Evolutionary conservation across 768 basidiomycete species (phyloP), one percentile per base, ranked within the genome.

Genomic region (Phaeolepiota aurea): DNA sequence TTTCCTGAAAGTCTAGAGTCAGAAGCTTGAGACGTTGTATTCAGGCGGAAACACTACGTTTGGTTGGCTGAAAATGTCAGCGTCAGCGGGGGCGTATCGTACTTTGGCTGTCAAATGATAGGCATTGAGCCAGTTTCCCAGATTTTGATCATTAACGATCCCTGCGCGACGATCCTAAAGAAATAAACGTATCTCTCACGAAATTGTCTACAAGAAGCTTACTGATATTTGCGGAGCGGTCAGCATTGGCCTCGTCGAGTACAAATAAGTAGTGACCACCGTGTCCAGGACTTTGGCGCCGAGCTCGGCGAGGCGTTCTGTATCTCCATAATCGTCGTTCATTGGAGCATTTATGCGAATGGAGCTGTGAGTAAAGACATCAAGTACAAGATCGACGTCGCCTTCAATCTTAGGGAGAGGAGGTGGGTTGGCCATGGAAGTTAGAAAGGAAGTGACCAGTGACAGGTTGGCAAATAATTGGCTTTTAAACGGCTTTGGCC

Each of bases 91-190:
- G 12, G 69, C 54, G 44, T 65, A 66, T 16, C 78, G 73, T 34
- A 82, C 61, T 50, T 74, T 80, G 16, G 63, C 52, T 45, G 71
- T 70, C 22, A 85, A 54, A 32, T 62, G 63, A 49, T 81, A 85
- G 3, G 50, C 47, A 3, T 66, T 51, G 18, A 77, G 50, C 80
- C 81, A 83, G 7, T 45, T 35, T 32, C 61, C 57, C 34, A 81
- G 61, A 30, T 59, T 70, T 0, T 47, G 53, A 19, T 68, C 55
- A 61, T 45, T 11, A 63, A 52, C 11, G 37, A 21, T 32, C 57
- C 50, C 38, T 55, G 50, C 18, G 49, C 48, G 66, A 59, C 40
- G 47, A 21, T 40, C 36, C 32, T 13, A 42, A 28, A 12, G 39
- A n/a, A 33, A 9, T 33, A 5, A 18, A 18, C 5, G 18, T 20